Conservation (phyloP, 495 filamentous ascomycete genomes). For the Rostrohypoxylon terebratum region DNA sequence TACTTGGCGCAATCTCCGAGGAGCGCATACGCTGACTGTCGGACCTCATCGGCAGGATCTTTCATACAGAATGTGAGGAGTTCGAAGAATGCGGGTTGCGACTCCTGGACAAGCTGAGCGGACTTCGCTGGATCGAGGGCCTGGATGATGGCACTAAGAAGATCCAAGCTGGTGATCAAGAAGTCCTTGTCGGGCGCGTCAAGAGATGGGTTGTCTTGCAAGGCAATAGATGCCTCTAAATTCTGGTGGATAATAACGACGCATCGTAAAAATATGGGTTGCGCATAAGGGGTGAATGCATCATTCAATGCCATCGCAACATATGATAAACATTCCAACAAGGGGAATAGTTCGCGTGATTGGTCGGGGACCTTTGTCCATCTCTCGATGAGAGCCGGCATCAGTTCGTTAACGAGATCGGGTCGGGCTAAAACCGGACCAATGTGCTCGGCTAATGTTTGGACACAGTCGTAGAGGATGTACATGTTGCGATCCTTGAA, state of each 20-base stretch:
- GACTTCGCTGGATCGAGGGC: constrained; percentile 82
- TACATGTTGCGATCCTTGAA: constrained; percentile 99
- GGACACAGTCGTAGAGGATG: constrained; percentile 98
- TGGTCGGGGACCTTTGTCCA: constrained; percentile 90
- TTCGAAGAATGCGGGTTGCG: constrained; percentile 88
- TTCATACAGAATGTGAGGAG: constrained; percentile 93
- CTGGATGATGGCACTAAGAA: constrained; percentile 93
- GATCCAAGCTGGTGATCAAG: constrained; percentile 93
- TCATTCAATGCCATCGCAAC: constrained; percentile 88
- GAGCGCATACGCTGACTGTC: constrained; percentile 94
- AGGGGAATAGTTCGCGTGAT: constrained; percentile 92
- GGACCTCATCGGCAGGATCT: constrained; percentile 89
- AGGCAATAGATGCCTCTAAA: constrained; percentile 77
- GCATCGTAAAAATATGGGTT: constrained; percentile 85
- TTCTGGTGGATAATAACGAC: constrained; percentile 92
- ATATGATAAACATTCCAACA: constrained; percentile 95
- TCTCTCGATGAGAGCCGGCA: constrained; percentile 91
- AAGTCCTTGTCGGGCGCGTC: constrained; percentile 97
- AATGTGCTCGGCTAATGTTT: constrained; percentile 94
- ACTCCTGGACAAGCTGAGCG: constrained; percentile 76
- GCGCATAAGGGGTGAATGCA: constrained; percentile 84
- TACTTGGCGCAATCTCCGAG: constrained; percentile 97
- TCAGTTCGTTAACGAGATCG: constrained; percentile 83
- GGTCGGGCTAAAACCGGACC: constrained; percentile 80
- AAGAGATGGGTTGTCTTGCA: constrained; percentile 69